Evolutionary conservation across 2,329 filamentous ascomycete species (phyloP), one percentile per base, ranked within the genome.

Genomic region (Hymenoscyphus albidus): DNA sequence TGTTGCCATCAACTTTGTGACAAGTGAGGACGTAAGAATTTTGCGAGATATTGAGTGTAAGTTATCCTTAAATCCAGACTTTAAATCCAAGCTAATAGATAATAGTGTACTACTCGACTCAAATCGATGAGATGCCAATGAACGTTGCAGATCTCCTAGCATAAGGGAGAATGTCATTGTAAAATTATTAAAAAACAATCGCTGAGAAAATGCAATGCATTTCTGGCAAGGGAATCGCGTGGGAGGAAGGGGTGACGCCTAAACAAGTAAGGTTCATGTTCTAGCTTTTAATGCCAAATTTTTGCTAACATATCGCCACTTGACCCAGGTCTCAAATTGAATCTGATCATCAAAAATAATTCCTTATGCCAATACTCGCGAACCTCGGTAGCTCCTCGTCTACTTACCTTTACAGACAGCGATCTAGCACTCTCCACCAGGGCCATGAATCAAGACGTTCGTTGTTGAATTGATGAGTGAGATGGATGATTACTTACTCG

Each of bases 1-100:
- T 90, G 95, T 99, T 80, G 95, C 95, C 77, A 99, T 99, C 88
- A 99, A 99, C 83, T 99, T 99, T 76, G 95, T 99, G 70, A 99
- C 95, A 2, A 96, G 91, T 75, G 95, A 99, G 74, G 95, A 99
- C 77, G 95, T 99, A 66, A 90, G 95, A 76, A 99, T 99, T 76
- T 84, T 99, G 74, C 88, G 95, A 71, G 95, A 99, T 77, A 99
- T 99, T 74, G 95, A 99, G 82, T 81, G 90, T 93, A 81, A 79
- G 88, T 51, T 31, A 2, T n/a, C 35, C 7, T 44, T 16, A 12
- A 14, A 1, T 13, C 18, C 5, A 14, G 7, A 22, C 32, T 9
- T 27, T 51, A 56, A 16, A 38, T 5, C 2, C 6, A 14, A 18
- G 35, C 72, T 75, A 66, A 76, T 56, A 4, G n/a, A 4, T 3